Percentiles rank a stretch among this genome's conserved stretches.
Conservation (phyloP, 768 basidiomycete species). For the Lactarius vividus region DNA sequence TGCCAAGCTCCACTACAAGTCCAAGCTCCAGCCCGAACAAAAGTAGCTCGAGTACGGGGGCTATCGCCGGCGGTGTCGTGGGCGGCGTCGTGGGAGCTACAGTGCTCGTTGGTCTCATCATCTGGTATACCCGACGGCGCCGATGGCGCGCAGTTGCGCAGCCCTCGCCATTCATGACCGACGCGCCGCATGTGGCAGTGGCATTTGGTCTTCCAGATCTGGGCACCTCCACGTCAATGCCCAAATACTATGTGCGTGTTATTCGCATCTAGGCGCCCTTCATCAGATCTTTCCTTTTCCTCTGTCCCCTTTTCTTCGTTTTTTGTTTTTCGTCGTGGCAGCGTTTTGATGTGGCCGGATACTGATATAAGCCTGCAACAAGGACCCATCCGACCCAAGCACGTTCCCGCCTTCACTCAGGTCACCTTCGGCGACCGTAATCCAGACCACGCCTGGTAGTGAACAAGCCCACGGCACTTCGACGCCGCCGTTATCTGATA, state of each 20-base stretch:
- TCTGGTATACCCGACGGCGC: constrained; percentile 6
- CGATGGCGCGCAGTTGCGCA: neutral
- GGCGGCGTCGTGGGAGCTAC: neutral
- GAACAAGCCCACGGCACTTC: neutral
- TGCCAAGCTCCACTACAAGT: neutral
- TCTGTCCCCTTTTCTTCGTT: too few relatives aligned
- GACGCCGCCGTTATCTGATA: neutral
- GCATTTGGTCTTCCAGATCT: neutral
- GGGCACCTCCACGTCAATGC: neutral
- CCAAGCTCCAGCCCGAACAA: neutral
- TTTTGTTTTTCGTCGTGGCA: neutral
- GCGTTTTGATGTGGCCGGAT: neutral
- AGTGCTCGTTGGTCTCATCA: neutral
- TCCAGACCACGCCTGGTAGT: neutral
- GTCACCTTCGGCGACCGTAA: neutral
- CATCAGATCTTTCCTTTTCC: neutral
- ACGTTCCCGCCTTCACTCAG: neutral
- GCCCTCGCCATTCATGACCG: constrained; percentile 10
- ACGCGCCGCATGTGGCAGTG: neutral
- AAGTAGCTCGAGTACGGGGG: neutral
- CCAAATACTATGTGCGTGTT: constrained; percentile 13
- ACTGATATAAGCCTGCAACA: neutral
- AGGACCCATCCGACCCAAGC: constrained; percentile 13
- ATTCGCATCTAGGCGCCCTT: too few relatives aligned
- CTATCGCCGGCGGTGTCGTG: constrained; percentile 4